phyloP scores from a whole-genome alignment of 805 yeast genomes.

The Cyberlindnera lachancei region DNA sequence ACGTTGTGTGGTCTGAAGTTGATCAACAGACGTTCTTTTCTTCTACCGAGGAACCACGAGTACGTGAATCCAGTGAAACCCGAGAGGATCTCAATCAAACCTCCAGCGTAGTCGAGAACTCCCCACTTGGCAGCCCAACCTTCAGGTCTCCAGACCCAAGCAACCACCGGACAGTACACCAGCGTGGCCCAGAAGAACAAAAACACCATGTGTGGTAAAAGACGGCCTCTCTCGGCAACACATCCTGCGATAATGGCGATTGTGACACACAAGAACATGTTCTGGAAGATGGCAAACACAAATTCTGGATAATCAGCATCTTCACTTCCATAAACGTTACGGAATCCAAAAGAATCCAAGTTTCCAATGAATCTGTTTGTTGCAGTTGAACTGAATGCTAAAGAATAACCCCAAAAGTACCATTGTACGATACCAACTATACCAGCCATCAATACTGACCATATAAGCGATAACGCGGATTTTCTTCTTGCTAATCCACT shows the following conservation, averaged over 20 bases:
- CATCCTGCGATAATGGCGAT: slow-evolving; percentile 89
- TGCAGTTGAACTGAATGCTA: slow-evolving; percentile 79
- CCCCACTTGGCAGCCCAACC: slow-evolving; percentile 96
- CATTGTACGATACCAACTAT: slow-evolving; percentile 78
- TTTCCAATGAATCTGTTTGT: slow-evolving; percentile 85
- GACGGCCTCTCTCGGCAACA: slow-evolving; percentile 86
- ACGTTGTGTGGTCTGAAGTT: slow-evolving; percentile 95
- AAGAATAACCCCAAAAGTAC: slow-evolving; percentile 98
- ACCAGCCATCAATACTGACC: slow-evolving; percentile 70
- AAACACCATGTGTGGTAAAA: slow-evolving; percentile 77
- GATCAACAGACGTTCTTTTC: slow-evolving; percentile 67
- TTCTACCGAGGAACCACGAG: slow-evolving; percentile 71
- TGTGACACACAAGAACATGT: slow-evolving; percentile 90
- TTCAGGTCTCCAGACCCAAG: slow-evolving; percentile 88
- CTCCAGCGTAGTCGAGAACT: slow-evolving; percentile 94
- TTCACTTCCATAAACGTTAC: slow-evolving; percentile 49
- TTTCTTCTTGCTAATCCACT: slow-evolving; percentile 88
- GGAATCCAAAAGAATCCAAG: slow-evolving; percentile 73
- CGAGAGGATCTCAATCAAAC: slow-evolving; percentile 88
- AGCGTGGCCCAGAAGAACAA: slow-evolving; percentile 83
- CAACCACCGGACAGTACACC: slow-evolving; percentile 91
- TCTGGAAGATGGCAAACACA: slow-evolving; percentile 79
- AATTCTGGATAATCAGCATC: slow-evolving; percentile 70
- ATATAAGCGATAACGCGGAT: slow-evolving; percentile 80
- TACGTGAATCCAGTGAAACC: slow-evolving; percentile 89